Base-by-base conservation (phyloP, 345 rosid genomes). In the Citrus reticulata region DNA sequence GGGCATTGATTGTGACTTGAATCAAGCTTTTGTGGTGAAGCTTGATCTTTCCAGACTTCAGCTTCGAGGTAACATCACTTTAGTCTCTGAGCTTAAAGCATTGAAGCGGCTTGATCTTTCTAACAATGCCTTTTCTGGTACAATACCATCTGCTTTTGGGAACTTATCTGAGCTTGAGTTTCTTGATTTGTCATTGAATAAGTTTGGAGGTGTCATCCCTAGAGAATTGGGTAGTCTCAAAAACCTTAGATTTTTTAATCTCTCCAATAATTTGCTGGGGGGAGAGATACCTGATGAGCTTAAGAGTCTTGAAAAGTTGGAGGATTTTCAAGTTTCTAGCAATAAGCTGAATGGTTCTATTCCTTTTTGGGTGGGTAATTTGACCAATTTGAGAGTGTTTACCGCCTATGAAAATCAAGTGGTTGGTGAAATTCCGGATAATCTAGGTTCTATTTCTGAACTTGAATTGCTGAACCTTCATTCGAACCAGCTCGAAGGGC, bases 381-480 rank as follows among this genome's bases (percentile, higher is more conserved):
- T 93, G 82, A 86, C 84, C 78, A 85, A 79, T 42, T 87, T 96
- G 84, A 81, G 87, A 63, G 81, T 84, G 71, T 86, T 96, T 55
- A 85, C 89, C 17, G 94, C 98, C 55, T 93, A 88, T 86, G 85
- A 78, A 82, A 96, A 96, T 76, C 79, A 80, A 16, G 79, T 96
- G 42, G 86, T 73, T 2, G 98, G 98, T 62, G 90, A 87, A 74
- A 85, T 96, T 42, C 97, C 97, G 0, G 86, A 83, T 64, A 88
- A 84, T 81, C 84, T 95, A 58, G 99, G 99, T 35, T 83, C 69
- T 3, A 85, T 81, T 83, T 92, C 97, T 58, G 92, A 90, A 60
- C 76, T 95, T 75, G 83, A 84, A 65, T 83, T 87, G 86, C 84
- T 95, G 87, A 95, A 95, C 87, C 96, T 95, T 83, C 99, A 95